These are phyloP conservation scores for Backusella sp. DNA, from an alignment of 192 early-diverging fungal species.

Conservation along the genomic window DNA sequence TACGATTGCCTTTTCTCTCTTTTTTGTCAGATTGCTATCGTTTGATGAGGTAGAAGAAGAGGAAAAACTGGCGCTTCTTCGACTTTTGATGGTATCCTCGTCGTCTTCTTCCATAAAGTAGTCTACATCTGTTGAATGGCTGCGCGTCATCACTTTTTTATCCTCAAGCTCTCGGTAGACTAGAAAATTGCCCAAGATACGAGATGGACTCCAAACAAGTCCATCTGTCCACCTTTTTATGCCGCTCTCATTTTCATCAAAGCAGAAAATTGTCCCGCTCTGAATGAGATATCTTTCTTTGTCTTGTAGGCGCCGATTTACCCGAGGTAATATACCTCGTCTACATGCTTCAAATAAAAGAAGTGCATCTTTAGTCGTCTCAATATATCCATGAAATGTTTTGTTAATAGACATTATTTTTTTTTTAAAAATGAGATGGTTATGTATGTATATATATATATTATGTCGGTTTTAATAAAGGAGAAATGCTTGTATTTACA, in stretches of 20 bases:
- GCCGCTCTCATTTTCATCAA: slow-evolving; percentile 77
- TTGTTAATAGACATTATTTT: slow-evolving; percentile 42
- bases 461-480: background rate
- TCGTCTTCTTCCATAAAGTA: background rate
- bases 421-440: background rate
- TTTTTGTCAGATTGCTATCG: slow-evolving; percentile 14
- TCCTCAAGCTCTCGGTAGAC: slow-evolving; percentile 72
- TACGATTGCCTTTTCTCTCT: slow-evolving; percentile 49
- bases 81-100: background rate
- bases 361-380: slow-evolving; percentile 72
- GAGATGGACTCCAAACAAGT: slow-evolving; percentile 78
- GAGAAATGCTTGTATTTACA: background rate
- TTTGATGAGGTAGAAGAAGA: background rate
- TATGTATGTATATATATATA: background rate
- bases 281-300: slow-evolving; percentile 65
- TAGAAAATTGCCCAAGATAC: slow-evolving; percentile 77
- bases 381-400: slow-evolving; percentile 63
- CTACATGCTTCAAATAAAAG: slow-evolving; percentile 79
- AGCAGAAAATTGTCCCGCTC: slow-evolving; percentile 77
- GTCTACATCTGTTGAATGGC: slow-evolving; percentile 9
- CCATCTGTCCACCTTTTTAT: slow-evolving; percentile 91
- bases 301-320: slow-evolving; percentile 68
- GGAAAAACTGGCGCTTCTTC: background rate
- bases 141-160: background rate
- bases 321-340: slow-evolving; percentile 59